These are phyloP conservation scores for Fusarium liriodendri DNA, from an alignment of 2,329 filamentous ascomycete genomes.

Conservation along the genomic window DNA sequence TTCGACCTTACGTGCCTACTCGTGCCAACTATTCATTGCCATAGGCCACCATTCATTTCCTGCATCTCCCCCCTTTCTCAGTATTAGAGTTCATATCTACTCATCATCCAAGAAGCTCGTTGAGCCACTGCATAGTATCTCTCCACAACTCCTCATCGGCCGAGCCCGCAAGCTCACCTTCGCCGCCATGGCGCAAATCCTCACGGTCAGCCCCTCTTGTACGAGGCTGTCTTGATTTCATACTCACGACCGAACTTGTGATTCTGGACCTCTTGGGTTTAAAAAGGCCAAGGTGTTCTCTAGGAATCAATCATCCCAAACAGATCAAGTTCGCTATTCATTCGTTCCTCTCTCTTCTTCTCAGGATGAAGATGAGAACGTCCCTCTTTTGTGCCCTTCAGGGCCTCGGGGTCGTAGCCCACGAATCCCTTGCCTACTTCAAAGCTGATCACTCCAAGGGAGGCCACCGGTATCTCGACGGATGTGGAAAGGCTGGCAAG, in stretches of 20 bases:
- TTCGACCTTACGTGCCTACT: no score
- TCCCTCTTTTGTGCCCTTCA: constrained; percentile 41
- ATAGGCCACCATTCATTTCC: not conserved
- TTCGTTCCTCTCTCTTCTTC: constrained; percentile 30
- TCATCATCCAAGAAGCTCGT: constrained; percentile 14
- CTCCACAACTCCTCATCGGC: not conserved
- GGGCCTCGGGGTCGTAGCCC: constrained; percentile 37
- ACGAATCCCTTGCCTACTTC: constrained; percentile 40
- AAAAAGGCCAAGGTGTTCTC: constrained; percentile 27
- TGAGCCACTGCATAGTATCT: constrained; percentile 4
- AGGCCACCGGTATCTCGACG: constrained; percentile 29
- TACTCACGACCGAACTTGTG: no score
- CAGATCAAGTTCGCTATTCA: constrained; percentile 30
- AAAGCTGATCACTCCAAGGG: constrained; percentile 20
- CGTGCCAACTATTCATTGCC: not conserved
- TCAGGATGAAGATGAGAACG: constrained; percentile 36
- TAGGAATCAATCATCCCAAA: constrained; percentile 6
- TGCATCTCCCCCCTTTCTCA: not conserved
- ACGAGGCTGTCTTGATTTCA: not conserved
- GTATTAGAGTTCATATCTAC: not conserved
- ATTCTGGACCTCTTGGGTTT: constrained; percentile 10
- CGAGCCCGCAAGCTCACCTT: constrained; percentile 12
- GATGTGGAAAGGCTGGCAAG: constrained; percentile 39
- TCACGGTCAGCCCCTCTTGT: constrained; percentile 3
- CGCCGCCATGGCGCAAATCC: not conserved